Evolutionary conservation across 2,329 filamentous ascomycete genomes (phyloP).

Genomic region (Anthostomella pinea): DNA sequence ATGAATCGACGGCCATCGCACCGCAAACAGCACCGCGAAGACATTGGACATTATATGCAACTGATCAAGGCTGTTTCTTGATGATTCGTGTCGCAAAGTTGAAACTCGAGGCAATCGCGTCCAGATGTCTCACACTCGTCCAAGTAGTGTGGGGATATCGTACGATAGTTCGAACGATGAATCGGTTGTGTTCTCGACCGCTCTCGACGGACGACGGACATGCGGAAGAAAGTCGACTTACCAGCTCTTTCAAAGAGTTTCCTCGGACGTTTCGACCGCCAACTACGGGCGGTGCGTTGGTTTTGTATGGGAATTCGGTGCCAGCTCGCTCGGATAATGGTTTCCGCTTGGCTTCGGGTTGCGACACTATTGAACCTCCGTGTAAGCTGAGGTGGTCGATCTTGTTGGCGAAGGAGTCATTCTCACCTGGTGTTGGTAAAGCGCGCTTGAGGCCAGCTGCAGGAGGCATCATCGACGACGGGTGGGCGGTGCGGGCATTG

Average conservation of each 20-base stretch:
- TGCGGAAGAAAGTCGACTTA: slow-evolving; percentile 15
- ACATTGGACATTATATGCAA: too few species aligned
- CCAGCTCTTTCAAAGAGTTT: slow-evolving; percentile 36
- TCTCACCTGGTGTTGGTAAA: slow-evolving; percentile 43
- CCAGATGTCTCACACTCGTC: neutral
- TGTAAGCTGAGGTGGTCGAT: slow-evolving; percentile 17
- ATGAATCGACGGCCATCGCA: neutral
- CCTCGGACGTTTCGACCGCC: slow-evolving; percentile 46
- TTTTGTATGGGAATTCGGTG: slow-evolving; percentile 44
- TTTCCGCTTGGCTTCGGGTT: slow-evolving; percentile 60
- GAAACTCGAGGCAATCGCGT: neutral
- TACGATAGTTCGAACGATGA: neutral
- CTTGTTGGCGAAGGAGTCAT: slow-evolving; percentile 7
- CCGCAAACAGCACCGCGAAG: too few species aligned
- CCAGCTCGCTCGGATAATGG: slow-evolving; percentile 53
- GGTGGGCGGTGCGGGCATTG: slow-evolving; percentile 50
- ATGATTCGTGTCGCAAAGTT: neutral
- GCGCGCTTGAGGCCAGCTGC: slow-evolving; percentile 50
- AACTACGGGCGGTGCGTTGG: slow-evolving; percentile 38
- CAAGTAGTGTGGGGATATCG: slow-evolving; percentile 1
- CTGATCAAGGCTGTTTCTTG: too few species aligned
- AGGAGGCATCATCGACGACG: slow-evolving; percentile 40
- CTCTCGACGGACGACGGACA: too few species aligned
- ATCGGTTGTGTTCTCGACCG: too few species aligned
- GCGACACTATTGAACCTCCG: slow-evolving; percentile 38